phyloP scores from a whole-genome alignment of 306 rosid genomes.

The Trifolium fragiferum region DNA sequence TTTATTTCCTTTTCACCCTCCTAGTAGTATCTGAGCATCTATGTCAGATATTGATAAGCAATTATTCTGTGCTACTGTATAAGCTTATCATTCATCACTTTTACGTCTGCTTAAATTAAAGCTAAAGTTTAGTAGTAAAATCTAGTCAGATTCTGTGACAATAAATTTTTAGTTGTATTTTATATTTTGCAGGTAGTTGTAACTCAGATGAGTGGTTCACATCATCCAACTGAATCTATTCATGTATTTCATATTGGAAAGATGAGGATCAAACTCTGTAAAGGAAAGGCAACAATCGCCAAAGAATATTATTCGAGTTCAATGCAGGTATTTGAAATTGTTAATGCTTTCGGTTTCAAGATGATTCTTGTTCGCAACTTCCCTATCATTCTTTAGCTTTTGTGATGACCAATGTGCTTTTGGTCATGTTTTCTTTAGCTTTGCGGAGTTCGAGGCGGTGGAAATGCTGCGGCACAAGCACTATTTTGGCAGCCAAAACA shows the following conservation, averaged over 20 bases:
- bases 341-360: neutral
- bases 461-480: constrained; percentile 92
- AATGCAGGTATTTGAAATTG: constrained; percentile 77
- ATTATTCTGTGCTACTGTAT: constrained; percentile 15
- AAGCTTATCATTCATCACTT: constrained; percentile 1
- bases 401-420: constrained; percentile 14
- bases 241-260: constrained; percentile 89
- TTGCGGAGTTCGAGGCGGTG: constrained; percentile 97
- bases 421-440: constrained; percentile 56
- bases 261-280: constrained; percentile 94
- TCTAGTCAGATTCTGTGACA: too few relatives aligned
- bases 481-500: constrained; percentile 92
- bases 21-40: neutral
- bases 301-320: constrained; percentile 89
- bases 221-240: constrained; percentile 77
- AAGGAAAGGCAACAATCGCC: constrained; percentile 74
- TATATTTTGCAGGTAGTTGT: constrained; percentile 76
- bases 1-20: constrained; percentile 6
- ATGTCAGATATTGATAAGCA: neutral
- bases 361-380: neutral
- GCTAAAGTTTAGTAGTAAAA: too few relatives aligned
- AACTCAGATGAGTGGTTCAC: constrained; percentile 77
- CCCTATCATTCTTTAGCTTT: neutral
- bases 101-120: too few relatives aligned
- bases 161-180: constrained; percentile 33